phyloP scores from a whole-genome alignment of 768 basidiomycete species.

The Rossbeevera mucosa region DNA sequence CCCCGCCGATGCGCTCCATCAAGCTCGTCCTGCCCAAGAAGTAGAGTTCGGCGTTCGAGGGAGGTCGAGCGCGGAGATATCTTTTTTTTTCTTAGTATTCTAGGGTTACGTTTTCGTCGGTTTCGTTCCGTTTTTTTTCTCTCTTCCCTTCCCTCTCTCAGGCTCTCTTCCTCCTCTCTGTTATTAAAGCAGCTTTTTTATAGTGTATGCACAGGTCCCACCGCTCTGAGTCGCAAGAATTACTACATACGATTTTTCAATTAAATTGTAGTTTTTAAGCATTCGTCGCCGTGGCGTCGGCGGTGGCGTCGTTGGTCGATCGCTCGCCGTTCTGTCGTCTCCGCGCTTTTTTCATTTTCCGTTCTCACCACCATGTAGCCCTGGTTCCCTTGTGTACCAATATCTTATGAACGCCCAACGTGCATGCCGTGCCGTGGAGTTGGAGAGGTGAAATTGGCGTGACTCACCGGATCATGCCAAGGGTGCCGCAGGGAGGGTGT shows the following conservation, averaged over 20 bases:
- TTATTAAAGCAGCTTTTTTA: background rate
- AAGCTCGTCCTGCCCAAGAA: conserved; percentile 32
- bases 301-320: background rate
- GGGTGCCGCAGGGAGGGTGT: too few species aligned
- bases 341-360: background rate
- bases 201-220: background rate
- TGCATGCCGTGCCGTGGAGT: background rate
- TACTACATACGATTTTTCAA: background rate
- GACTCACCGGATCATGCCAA: too few species aligned
- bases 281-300: too few species aligned
- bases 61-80: background rate
- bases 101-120: background rate
- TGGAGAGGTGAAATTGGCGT: background rate
- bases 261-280: background rate
- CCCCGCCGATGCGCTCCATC: conserved; percentile 27
- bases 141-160: background rate
- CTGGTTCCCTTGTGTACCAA: background rate
- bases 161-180: background rate
- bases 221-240: background rate
- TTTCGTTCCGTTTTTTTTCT: background rate
- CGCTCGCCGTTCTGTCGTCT: background rate
- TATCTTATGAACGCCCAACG: background rate
- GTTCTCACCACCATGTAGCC: background rate
- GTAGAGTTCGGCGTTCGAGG: conserved; percentile 10
- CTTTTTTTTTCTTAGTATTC: background rate